A percentile compares a stretch with the other conserved stretches of the same genome.
These are phyloP conservation scores for Lipomyces spencermartinsiae DNA, from an alignment of 805 yeast species.

Conservation along the genomic window DNA sequence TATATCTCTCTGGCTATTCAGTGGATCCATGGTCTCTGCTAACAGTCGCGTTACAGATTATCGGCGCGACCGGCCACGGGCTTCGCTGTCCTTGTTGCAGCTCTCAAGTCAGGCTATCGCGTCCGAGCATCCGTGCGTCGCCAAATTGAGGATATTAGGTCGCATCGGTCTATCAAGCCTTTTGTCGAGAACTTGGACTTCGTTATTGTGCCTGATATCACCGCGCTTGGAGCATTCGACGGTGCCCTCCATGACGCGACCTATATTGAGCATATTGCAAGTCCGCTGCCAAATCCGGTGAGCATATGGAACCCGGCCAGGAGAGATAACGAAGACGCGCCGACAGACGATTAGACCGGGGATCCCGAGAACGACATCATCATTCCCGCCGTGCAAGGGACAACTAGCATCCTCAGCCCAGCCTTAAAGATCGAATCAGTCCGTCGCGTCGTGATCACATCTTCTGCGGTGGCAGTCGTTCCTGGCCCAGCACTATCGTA, in stretches of 20 bases:
- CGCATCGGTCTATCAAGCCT: constrained; percentile 15
- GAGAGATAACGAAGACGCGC: constrained; percentile 7
- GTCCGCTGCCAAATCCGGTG: constrained; percentile 7
- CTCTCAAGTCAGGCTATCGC: constrained; percentile 50
- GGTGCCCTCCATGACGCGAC: constrained; percentile 12
- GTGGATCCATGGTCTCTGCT: no score
- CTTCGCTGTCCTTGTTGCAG: constrained; percentile 50
- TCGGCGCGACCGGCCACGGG: constrained; percentile 62
- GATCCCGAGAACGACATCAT: constrained; percentile 51
- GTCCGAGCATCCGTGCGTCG: constrained; percentile 58
- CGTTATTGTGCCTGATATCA: constrained; percentile 22
- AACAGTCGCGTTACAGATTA: constrained; percentile 36
- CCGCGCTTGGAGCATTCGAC: constrained; percentile 19
- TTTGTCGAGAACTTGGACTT: neutral
- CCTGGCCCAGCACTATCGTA: no score
- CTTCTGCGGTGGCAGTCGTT: constrained; percentile 52
- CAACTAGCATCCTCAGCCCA: constrained; percentile 52
- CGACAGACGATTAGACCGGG: constrained; percentile 30
- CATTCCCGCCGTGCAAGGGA: constrained; percentile 57
- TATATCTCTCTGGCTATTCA: no score
- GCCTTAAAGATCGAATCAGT: constrained; percentile 51
- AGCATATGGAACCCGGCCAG: neutral
- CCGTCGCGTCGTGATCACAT: constrained; percentile 54
- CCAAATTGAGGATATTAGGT: constrained; percentile 48
- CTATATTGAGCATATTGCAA: constrained; percentile 16